These are phyloP conservation scores for Scedosporium boydii DNA, from an alignment of 2,329 filamentous ascomycete genomes.

Conservation along the genomic window DNA sequence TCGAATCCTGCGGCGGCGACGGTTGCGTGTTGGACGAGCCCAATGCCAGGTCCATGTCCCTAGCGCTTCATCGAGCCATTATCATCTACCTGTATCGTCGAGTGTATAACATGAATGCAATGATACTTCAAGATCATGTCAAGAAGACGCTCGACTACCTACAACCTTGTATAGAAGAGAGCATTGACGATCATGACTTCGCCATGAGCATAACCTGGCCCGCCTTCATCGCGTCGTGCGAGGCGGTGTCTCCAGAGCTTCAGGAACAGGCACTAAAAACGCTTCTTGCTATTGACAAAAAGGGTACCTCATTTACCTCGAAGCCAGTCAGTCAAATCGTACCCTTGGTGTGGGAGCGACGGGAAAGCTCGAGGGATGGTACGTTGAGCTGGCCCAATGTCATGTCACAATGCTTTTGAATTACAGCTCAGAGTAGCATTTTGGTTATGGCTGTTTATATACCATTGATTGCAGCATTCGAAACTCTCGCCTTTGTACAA, in stretches of 20 bases:
- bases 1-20: conserved; percentile 6
- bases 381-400: conserved; percentile 20
- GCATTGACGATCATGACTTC: conserved; percentile 24
- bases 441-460: too few species aligned
- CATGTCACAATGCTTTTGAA: neutral
- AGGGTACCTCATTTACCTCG: conserved; percentile 17
- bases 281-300: conserved; percentile 16
- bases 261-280: conserved; percentile 18
- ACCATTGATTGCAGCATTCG: too few species aligned
- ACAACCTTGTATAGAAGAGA: conserved; percentile 20
- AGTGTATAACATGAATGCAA: conserved; percentile 25
- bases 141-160: conserved; percentile 25
- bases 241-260: conserved; percentile 25
- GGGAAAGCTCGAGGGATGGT: conserved; percentile 18
- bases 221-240: conserved; percentile 32
- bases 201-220: conserved; percentile 30
- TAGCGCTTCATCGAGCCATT: conserved; percentile 31
- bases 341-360: conserved; percentile 18
- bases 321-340: conserved; percentile 17
- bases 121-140: conserved; percentile 28
- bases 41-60: conserved; percentile 20
- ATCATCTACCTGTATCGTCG: conserved; percentile 35
- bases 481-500: too few species aligned
- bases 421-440: too few species aligned
- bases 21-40: conserved; percentile 10